Conservation (phyloP, 768 basidiomycete genomes). For the Cyclocybe aegerita region DNA sequence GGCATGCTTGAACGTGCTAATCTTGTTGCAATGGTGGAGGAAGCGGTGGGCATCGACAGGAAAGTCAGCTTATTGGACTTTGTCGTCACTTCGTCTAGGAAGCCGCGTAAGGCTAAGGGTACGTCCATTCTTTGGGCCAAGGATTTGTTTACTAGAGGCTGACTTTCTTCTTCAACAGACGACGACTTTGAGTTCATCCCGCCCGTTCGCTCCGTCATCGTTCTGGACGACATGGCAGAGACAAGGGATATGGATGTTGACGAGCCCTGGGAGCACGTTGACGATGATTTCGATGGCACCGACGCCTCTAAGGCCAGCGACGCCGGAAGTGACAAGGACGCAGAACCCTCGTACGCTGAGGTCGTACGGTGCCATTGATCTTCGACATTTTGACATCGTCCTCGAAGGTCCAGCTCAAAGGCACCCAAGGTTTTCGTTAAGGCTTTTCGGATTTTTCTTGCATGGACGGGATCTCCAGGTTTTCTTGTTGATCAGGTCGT, state of each 20-base stretch:
- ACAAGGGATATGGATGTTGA: conserved; percentile 41
- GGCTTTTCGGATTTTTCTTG: no score
- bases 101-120: conserved; percentile 43
- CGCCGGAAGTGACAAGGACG: conserved; percentile 12
- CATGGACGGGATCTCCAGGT: no score
- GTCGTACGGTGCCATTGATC: conserved; percentile 16
- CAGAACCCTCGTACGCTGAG: conserved; percentile 41
- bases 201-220: conserved; percentile 53
- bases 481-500: no score
- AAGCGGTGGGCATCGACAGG: conserved; percentile 2
- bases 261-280: conserved; percentile 62
- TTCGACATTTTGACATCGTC: neutral
- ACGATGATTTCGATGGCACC: conserved; percentile 32
- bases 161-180: conserved; percentile 25
- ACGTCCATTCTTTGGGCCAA: conserved; percentile 14
- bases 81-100: conserved; percentile 25
- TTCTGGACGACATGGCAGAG: conserved; percentile 45
- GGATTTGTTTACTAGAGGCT: neutral
- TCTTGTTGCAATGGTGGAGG: conserved; percentile 8
- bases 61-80: conserved; percentile 33
- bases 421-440: neutral
- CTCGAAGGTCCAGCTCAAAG: neutral
- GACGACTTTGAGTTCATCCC: conserved; percentile 61
- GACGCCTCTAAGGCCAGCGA: conserved; percentile 18
- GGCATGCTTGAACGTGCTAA: neutral